Evolutionary conservation across 2,329 filamentous ascomycete species (phyloP), one percentile per base, ranked within the genome.

Genomic region (Colletotrichum paranaense): DNA sequence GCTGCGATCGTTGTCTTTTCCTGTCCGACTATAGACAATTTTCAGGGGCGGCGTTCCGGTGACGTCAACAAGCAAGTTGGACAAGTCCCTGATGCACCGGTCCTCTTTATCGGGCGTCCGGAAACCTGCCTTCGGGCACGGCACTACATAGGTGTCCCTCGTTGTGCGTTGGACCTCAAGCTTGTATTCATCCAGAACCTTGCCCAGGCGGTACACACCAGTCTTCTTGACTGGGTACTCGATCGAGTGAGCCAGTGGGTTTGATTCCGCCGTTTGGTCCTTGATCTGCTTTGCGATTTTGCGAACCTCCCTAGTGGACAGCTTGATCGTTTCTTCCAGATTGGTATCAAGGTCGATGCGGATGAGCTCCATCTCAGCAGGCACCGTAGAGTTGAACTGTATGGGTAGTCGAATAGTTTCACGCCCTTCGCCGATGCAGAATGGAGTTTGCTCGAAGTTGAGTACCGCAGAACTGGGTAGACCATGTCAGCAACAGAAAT

Each of bases 141-240:
- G 87, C 14, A 97, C 95, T 62, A 99, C 92, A 67, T 97, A 92
- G 0, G 95, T 93, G 78, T 97, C 94, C 62, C 92, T 92, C 65
- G 88, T 89, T 53, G 90, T 88, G 53, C 93, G 91, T 78, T 95
- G 95, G 12, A 98, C 94, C 81, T 98, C 95, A 38, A 99, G 89
- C 81, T 98, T 97, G 73, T 97, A 97, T 81, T 97, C 93, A 81
- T 99, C 97, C 75, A 98, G 85, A 11, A 99, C 95, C 80, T 92
- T 95, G 70, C 92, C 90, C 38, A 99, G 88, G 55, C 93, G 90
- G 83, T 99, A 99, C 24, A 97, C 89, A 46, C 97, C 97, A 1
- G 95, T 91, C 82, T 97, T 97, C 85, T 94, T 97, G 49, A 97
- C 89, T 0, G 89, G 87, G 77, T 94, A 93, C 66, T 92, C 89